phyloP scores from a whole-genome alignment of 768 basidiomycete species.

The Coprinopsis strossmayeri region DNA sequence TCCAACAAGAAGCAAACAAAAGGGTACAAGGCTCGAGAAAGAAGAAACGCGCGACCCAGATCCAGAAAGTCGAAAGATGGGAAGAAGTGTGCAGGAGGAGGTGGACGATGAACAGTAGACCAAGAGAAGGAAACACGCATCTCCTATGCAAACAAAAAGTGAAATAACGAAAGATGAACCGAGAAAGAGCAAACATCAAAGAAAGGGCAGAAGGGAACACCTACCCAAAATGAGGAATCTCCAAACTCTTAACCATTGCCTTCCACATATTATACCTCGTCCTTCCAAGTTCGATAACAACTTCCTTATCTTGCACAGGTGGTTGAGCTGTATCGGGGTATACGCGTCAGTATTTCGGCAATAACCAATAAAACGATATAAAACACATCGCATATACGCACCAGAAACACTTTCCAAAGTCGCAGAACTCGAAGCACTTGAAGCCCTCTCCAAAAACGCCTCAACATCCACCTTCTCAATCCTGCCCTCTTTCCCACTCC shows the following conservation, averaged over 20 bases:
- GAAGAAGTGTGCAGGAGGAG: no score
- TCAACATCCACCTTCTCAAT: slow-evolving; percentile 74
- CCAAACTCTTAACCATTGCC: slow-evolving; percentile 84
- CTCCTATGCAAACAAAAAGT: not conserved
- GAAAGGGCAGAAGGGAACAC: slow-evolving; percentile 12
- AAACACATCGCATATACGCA: no score
- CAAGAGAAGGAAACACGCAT: not conserved
- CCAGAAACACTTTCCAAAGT: no score
- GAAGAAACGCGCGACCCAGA: no score
- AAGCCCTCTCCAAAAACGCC: slow-evolving; percentile 36
- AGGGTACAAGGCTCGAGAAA: no score
- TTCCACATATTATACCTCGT: slow-evolving; percentile 78
- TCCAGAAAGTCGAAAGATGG: no score
- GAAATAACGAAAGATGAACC: not conserved
- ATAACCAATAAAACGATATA: no score
- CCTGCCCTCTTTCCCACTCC: slow-evolving; percentile 69
- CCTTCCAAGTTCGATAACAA: slow-evolving; percentile 5
- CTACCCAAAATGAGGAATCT: slow-evolving; percentile 81
- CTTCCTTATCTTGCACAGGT: not conserved
- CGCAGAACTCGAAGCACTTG: no score
- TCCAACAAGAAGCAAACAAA: no score
- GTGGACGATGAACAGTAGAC: slow-evolving; percentile 7
- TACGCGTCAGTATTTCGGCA: no score
- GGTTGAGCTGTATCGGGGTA: no score
- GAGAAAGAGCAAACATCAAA: not conserved